Conservation (phyloP, 2,329 filamentous ascomycete genomes). For the Raffaelea arxii region DNA sequence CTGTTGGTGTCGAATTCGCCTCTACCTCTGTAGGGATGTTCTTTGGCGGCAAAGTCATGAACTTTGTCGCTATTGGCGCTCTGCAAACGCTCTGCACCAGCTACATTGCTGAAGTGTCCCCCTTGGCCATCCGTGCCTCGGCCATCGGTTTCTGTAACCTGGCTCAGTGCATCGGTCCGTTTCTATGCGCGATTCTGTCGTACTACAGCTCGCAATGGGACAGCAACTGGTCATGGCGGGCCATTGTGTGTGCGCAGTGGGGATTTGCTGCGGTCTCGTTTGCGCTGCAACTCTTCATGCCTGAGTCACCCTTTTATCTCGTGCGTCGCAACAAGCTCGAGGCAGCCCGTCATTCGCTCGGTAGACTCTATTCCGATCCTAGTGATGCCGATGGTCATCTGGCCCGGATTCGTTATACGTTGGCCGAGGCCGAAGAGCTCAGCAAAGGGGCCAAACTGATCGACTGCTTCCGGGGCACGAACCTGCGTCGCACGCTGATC, state of each 20-base stretch:
- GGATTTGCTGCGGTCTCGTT: conserved; percentile 35
- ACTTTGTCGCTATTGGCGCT: conserved; percentile 4
- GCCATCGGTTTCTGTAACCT: conserved; percentile 7
- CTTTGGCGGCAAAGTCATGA: conserved; percentile 7
- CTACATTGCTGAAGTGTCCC: conserved; percentile 9
- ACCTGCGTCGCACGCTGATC: conserved; percentile 28
- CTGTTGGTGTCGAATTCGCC: conserved; percentile 6
- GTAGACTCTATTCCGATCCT: conserved; percentile 2
- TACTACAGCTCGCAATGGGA: conserved; percentile 14
- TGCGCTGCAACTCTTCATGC: conserved; percentile 30
- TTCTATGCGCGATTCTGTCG: conserved; percentile 15
- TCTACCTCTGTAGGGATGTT: conserved; percentile 6
- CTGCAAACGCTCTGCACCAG: conserved; percentile 6
- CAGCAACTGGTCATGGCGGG: conserved; percentile 37
- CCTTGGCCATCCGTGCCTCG: conserved; percentile 9
- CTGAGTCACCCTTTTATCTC: conserved; percentile 7
- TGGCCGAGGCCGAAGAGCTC: conserved; percentile 41
- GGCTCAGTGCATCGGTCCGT: conserved; percentile 11
- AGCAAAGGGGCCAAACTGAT: conserved; percentile 8
- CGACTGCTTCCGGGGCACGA: conserved; percentile 23
- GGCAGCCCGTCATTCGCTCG: conserved; percentile 21
- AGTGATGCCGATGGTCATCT: conserved; percentile 5
- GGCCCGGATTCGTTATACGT: conserved; percentile 42
- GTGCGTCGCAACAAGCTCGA: conserved; percentile 1
- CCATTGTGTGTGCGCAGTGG: conserved; percentile 40